Percentiles rank a stretch among this genome's conserved stretches.
These are phyloP conservation scores for Podospora anserina DNA, from an alignment of 495 filamentous ascomycete species.

Conservation along the genomic window DNA sequence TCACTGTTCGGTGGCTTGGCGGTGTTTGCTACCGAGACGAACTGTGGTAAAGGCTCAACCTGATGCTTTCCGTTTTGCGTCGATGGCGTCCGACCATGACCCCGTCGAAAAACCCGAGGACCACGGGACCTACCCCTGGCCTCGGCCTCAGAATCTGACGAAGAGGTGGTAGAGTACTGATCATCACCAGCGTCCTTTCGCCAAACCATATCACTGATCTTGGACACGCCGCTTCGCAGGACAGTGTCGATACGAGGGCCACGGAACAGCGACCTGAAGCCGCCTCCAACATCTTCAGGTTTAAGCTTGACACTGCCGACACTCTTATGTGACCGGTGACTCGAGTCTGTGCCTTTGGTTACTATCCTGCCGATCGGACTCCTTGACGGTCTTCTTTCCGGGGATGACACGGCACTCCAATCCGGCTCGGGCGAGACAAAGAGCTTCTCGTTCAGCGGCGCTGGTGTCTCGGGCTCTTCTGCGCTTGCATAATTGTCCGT, in stretches of 20 bases:
- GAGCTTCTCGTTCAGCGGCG: slow-evolving; percentile 21
- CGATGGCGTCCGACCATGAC: slow-evolving; percentile 20
- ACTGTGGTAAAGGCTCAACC: slow-evolving; percentile 41
- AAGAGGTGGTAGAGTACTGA: slow-evolving; percentile 33
- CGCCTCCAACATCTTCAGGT: slow-evolving; percentile 39
- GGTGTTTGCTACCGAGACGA: slow-evolving; percentile 29
- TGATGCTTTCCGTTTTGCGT: slow-evolving; percentile 34
- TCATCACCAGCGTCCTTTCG: slow-evolving; percentile 37
- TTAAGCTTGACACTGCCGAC: slow-evolving; percentile 38
- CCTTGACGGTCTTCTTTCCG: slow-evolving; percentile 34
- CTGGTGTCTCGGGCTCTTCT: slow-evolving; percentile 27
- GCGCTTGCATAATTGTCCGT: slow-evolving; percentile 24
- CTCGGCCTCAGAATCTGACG: slow-evolving; percentile 43
- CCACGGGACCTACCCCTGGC: slow-evolving; percentile 33
- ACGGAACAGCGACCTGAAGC: slow-evolving; percentile 43
- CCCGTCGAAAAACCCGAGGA: slow-evolving; percentile 17
- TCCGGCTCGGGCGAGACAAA: slow-evolving; percentile 27
- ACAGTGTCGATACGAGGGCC: slow-evolving; percentile 48
- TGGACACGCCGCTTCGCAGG: slow-evolving; percentile 47
- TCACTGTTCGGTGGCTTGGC: slow-evolving; percentile 18
- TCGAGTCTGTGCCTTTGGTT: slow-evolving; percentile 31
- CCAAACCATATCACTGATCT: slow-evolving; percentile 49
- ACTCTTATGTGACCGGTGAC: slow-evolving; percentile 40
- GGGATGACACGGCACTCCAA: slow-evolving; percentile 26
- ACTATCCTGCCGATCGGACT: slow-evolving; percentile 38